These are phyloP conservation scores for Leptographium procerum DNA, from an alignment of 2,329 filamentous ascomycete genomes.

Conservation along the genomic window DNA sequence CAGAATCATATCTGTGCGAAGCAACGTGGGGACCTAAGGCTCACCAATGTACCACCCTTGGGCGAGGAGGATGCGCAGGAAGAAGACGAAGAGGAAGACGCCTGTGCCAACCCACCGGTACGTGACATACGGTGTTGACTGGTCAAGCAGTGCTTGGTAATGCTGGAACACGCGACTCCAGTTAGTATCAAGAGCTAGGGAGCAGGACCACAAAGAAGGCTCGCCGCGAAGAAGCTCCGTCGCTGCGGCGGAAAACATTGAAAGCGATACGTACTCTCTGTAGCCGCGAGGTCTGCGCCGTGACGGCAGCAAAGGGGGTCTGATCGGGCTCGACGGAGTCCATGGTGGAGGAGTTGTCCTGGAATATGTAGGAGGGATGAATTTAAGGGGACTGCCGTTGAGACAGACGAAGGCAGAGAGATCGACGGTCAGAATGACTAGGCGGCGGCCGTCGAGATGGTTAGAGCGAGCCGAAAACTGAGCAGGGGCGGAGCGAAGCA, in stretches of 20 bases:
- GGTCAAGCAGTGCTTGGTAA: constrained; percentile 90
- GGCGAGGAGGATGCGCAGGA: constrained; percentile 75
- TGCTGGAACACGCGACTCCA: constrained; percentile 39
- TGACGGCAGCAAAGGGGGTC: constrained; percentile 85
- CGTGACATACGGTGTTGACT: constrained; percentile 76
- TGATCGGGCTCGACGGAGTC: constrained; percentile 78
- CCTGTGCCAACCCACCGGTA: constrained; percentile 89
- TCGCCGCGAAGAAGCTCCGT: background rate
- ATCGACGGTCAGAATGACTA: background rate
- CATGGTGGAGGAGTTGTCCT: constrained; percentile 49
- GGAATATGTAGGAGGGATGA: no score
- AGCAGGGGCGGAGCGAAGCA: background rate
- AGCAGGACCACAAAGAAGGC: background rate
- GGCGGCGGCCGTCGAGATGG: background rate
- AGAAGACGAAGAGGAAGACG: constrained; percentile 66
- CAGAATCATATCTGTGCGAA: background rate
- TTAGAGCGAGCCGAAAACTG: background rate
- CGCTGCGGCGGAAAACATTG: background rate
- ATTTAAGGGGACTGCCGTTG: background rate
- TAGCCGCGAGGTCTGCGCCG: constrained; percentile 67
- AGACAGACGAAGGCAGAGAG: background rate
- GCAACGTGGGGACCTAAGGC: constrained; percentile 12
- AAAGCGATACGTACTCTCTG: constrained; percentile 42
- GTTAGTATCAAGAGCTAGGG: background rate
- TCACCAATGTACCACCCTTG: constrained; percentile 98